Evolutionary conservation across 768 basidiomycete species (phyloP), one percentile per base, ranked within the genome.

Genomic region (Cytidiella melzeri): DNA sequence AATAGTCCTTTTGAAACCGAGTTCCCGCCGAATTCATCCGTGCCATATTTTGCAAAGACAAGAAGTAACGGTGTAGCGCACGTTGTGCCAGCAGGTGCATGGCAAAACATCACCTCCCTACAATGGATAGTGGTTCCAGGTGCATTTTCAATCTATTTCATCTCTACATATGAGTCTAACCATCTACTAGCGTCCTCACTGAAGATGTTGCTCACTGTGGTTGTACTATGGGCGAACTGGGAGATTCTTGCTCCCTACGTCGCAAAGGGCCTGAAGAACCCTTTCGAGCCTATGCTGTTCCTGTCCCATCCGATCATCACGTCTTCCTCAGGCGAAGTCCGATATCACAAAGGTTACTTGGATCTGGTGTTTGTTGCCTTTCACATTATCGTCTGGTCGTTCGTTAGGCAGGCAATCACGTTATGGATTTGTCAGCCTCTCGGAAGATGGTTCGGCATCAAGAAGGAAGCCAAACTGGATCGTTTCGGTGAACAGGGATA

Each of bases 401-500:
- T 92, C 63, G 56, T 93, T 38, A 83, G 95, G 25, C 92, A 97
- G 67, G 60, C 73, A 39, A 62, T 92, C 63, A 79, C 84, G 15
- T 55, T 87, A 59, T 78, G 77, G 48, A 28, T 91, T 10, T 80
- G 82, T 39, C 69, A 71, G 20, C 88, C 87, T 1, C 55, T 92
- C 30, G 93, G 86, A 0, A 75, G 71, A 27, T 72, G 74, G 51
- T 81, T 85, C 48, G 87, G 92, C 2, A 76, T 99, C 43, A 77
- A 70, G 59, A 80, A 74, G 53, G 65, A 68, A 50, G 62, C 62
- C 20, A 96, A 94, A 65, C 64, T 92, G 12, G 80, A 83, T 47
- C 73, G 95, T 28, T 97, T 97, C 60, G 88, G 83, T 18, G 95
- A 99, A 69, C 95, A 95, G 62, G 82, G 80, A 0, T 96, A 99